Percentiles rank a stretch among this genome's conserved stretches.
phyloP scores from a whole-genome alignment of 768 basidiomycete species.

The Pholiota microspora region DNA sequence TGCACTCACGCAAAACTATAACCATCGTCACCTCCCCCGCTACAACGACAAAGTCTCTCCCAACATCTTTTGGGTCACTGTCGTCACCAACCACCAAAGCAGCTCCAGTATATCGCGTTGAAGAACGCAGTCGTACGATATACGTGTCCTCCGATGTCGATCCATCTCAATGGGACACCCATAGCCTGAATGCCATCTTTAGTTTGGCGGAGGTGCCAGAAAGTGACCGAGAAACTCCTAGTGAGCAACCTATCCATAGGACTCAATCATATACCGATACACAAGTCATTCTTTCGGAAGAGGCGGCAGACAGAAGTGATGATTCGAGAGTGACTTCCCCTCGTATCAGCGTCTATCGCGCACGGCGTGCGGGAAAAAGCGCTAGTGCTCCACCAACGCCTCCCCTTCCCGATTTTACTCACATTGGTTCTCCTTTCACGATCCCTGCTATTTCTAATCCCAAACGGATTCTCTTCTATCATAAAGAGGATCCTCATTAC shows the following conservation, averaged over 20 bases:
- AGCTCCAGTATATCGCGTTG: slow-evolving; percentile 42
- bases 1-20: slow-evolving; percentile 36
- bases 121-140: slow-evolving; percentile 45
- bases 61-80: slow-evolving; percentile 17
- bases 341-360: slow-evolving; percentile 21
- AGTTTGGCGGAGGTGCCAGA: slow-evolving; percentile 34
- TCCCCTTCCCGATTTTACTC: slow-evolving; percentile 10
- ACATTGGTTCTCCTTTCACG: slow-evolving; percentile 13
- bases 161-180: slow-evolving; percentile 40
- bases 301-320: slow-evolving; percentile 17
- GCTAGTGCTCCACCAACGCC: slow-evolving; percentile 16
- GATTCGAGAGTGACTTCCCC: slow-evolving; percentile 16
- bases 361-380: slow-evolving; percentile 24
- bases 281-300: slow-evolving; percentile 25
- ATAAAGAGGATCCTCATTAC: slow-evolving; percentile 62
- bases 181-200: slow-evolving; percentile 39
- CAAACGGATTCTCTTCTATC: slow-evolving; percentile 55
- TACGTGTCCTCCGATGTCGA: slow-evolving; percentile 43
- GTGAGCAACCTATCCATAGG: slow-evolving; percentile 29
- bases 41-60: slow-evolving; percentile 22
- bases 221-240: slow-evolving; percentile 15
- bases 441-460: slow-evolving; percentile 11
- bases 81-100: slow-evolving; percentile 31
- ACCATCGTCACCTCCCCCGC: slow-evolving; percentile 36
- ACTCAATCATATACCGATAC: slow-evolving; percentile 30